A percentile compares a stretch with the other conserved stretches of the same genome.
phyloP scores from a whole-genome alignment of 495 filamentous ascomycete species.

The Aspergillus bridgeri region DNA sequence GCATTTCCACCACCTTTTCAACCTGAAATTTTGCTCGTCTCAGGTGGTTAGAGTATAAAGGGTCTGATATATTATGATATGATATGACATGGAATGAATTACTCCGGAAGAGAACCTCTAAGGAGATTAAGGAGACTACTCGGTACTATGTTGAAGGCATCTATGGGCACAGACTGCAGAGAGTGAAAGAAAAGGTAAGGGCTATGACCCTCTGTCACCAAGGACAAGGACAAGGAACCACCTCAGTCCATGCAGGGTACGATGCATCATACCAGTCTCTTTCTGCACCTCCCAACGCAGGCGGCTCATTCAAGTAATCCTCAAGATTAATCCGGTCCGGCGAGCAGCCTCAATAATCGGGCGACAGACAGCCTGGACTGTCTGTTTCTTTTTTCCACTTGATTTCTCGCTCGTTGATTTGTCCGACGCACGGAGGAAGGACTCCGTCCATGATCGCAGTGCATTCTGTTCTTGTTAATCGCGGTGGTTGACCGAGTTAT shows the following conservation, averaged over 20 bases:
- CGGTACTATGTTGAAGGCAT: neutral
- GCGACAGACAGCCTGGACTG: neutral
- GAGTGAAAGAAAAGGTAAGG: neutral
- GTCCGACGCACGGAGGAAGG: neutral
- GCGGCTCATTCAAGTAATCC: constrained; percentile 21
- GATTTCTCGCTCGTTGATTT: neutral
- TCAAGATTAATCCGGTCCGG: neutral
- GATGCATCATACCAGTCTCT: constrained; percentile 13
- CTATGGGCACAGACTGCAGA: neutral
- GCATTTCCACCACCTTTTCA: too few species aligned
- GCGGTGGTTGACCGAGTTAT: neutral
- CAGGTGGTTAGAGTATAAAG: too few species aligned
- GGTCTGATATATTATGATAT: too few species aligned
- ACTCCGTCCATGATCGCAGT: too few species aligned
- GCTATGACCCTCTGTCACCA: constrained; percentile 4
- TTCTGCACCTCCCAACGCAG: constrained; percentile 20
- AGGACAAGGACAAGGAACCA: constrained; percentile 8
- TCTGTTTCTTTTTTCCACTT: neutral
- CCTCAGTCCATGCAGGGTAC: constrained; percentile 10
- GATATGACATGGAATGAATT: too few species aligned
- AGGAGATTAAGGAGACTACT: too few species aligned
- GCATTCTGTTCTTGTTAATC: neutral
- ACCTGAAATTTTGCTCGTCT: too few species aligned
- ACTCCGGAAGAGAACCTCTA: too few species aligned
- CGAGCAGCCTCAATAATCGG: neutral